Percentiles rank a stretch among this genome's conserved stretches.
These are phyloP conservation scores for Coemansia aciculifera DNA, from an alignment of 192 early-diverging fungal genomes.

Conservation along the genomic window DNA sequence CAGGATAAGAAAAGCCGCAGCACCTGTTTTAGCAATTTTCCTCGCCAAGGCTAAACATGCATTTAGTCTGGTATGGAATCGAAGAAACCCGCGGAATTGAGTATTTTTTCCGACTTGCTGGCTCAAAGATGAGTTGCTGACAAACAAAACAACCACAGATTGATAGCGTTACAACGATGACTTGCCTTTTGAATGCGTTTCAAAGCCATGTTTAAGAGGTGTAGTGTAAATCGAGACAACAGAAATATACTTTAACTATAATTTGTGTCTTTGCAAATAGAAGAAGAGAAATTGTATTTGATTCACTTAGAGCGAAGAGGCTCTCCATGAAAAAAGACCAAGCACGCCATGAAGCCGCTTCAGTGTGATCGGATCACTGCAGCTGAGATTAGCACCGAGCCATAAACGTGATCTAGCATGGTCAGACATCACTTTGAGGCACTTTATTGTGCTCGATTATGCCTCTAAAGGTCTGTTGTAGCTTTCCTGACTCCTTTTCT, in stretches of 20 bases:
- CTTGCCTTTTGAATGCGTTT: constrained; percentile 99
- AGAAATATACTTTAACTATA: background rate
- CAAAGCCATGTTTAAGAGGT: constrained; percentile 77
- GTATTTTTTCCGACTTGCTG: background rate
- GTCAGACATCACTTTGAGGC: background rate
- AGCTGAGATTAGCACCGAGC: background rate
- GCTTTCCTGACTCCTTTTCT: background rate
- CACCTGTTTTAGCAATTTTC: background rate
- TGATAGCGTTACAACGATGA: background rate
- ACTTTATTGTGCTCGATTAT: background rate
- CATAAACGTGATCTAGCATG: background rate
- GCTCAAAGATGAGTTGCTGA: constrained; percentile 14
- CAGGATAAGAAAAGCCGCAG: constrained; percentile 14
- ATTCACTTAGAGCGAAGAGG: background rate
- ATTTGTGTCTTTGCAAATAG: background rate
- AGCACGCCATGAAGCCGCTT: background rate
- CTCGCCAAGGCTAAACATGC: background rate
- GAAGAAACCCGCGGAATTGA: background rate
- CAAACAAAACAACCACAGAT: background rate
- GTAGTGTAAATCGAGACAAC: constrained; percentile 9
- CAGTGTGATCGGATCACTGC: background rate
- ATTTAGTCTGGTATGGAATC: background rate
- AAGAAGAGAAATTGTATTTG: background rate
- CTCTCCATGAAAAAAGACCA: background rate
- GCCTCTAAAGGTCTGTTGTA: too few species aligned